Base-by-base conservation (phyloP, 78 protist species). In the Pelomyxa schiedti region DNA sequence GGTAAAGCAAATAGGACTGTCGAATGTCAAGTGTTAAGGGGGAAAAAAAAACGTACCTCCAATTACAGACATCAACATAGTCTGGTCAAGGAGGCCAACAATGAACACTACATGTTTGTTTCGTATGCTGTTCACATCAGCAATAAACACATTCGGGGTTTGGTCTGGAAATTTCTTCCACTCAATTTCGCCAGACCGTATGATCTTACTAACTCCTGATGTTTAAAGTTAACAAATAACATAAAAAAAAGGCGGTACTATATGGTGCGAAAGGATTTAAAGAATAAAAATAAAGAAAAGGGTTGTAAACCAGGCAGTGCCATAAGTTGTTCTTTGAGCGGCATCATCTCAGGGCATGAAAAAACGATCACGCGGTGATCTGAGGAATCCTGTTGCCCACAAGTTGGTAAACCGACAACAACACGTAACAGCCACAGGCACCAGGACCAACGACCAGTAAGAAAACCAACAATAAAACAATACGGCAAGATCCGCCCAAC, bases 1-100 rank as follows among this genome's bases (percentile, higher is more conserved):
- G 78, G 78, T 7, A 74, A 3, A 22, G 38, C 2, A 47, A 65
- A 74, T 47, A 74, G 8, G 69, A 58, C 78, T 0, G 69, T 7
- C 32, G 58, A 16, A 16, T 47, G 32, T 16, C 32, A 16, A 16
- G 58, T 47, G 16, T 16, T 16, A 47, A 16, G 16, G 32, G 32
- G 32, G 58, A 16, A 47, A 16, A 47, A 47, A 16, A 16, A 16
- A 47, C 3, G 35, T 39, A 1, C 39, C 4, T 1, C 8, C 1
- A n/a, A 5, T 1, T 28, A 28, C 39, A 1, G 6, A 67, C 29
- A 67, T 8, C 28, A 16, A 22, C 2, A 1, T 66, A 3, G 42
- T 1, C 35, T 3, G 69, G 26, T 42, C 32, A 16, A 71, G 4
- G 66, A 2, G 6, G 69, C 1, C 65, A 6, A 7, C 6, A 24